Evolutionary conservation across 78 protist species (phyloP).

Genomic region (Salpingoeca rosetta): DNA sequence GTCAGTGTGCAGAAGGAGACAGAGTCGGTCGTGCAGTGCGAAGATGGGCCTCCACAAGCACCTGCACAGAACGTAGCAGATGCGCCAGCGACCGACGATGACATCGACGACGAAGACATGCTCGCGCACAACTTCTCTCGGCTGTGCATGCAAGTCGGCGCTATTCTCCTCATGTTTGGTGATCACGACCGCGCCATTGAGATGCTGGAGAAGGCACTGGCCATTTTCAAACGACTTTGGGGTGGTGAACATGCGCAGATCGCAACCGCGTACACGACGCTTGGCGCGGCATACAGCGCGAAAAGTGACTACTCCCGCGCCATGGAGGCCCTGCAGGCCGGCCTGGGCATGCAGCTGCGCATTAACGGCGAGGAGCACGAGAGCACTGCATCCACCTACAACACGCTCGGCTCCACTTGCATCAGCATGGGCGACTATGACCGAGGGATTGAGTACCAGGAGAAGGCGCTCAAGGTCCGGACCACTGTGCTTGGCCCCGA

Average conservation of each 20-base stretch:
- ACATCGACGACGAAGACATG: not conserved
- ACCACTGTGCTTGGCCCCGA: no score
- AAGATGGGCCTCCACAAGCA: no score
- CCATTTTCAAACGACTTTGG: not conserved
- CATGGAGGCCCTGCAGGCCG: not conserved
- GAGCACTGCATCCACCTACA: not conserved
- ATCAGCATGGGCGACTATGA: not conserved
- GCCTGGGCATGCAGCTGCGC: not conserved
- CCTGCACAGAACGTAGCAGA: no score
- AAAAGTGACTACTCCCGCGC: not conserved
- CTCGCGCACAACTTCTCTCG: not conserved
- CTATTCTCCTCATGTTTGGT: not conserved
- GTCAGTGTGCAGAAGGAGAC: no score
- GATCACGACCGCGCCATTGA: not conserved
- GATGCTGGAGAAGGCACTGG: not conserved
- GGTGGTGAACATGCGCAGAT: not conserved
- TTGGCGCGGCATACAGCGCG: slow-evolving; percentile 1
- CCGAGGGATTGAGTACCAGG: not conserved
- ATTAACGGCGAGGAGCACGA: slow-evolving; percentile 1
- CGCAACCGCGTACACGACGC: not conserved
- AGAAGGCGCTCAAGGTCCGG: not conserved
- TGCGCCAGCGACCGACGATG: no score
- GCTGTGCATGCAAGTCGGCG: not conserved
- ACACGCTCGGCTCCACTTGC: not conserved
- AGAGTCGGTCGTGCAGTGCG: no score